A percentile compares a stretch with the other conserved stretches of the same genome.
These are phyloP conservation scores for Carex parvula DNA, from an alignment of 176 grass and related monocot species.

Conservation along the genomic window DNA sequence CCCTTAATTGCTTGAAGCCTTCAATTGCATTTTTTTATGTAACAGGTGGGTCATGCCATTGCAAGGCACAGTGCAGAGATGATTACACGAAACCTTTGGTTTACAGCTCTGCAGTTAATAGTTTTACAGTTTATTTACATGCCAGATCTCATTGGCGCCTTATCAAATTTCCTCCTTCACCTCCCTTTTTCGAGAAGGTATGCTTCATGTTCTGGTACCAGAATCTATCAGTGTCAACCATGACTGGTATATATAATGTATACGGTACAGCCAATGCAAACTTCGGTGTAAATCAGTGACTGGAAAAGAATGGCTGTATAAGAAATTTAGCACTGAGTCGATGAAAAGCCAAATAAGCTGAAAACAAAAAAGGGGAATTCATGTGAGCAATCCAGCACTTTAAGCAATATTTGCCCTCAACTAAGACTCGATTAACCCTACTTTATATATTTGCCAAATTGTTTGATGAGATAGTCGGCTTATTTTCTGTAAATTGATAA, in stretches of 20 bases:
- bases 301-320: background rate
- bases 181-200: constrained; percentile 92
- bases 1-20: background rate
- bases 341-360: background rate
- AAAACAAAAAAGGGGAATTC: background rate
- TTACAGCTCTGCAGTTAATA: constrained; percentile 57
- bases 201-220: constrained; percentile 13
- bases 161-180: constrained; percentile 73
- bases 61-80: constrained; percentile 70
- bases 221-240: background rate
- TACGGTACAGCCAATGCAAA: background rate
- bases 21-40: constrained; percentile 26
- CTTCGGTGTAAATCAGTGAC: background rate
- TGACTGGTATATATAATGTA: background rate
- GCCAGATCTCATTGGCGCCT: constrained; percentile 68
- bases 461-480: background rate
- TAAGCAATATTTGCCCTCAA: background rate
- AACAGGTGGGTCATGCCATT: constrained; percentile 72
- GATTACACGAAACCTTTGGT: constrained; percentile 68
- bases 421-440: background rate
- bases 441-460: background rate
- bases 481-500: constrained; percentile 5
- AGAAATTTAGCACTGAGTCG: background rate
- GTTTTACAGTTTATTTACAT: constrained; percentile 78
- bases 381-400: background rate